These are phyloP conservation scores for Penicillium egyptiacum DNA, from an alignment of 495 filamentous ascomycete species.

Conservation along the genomic window DNA sequence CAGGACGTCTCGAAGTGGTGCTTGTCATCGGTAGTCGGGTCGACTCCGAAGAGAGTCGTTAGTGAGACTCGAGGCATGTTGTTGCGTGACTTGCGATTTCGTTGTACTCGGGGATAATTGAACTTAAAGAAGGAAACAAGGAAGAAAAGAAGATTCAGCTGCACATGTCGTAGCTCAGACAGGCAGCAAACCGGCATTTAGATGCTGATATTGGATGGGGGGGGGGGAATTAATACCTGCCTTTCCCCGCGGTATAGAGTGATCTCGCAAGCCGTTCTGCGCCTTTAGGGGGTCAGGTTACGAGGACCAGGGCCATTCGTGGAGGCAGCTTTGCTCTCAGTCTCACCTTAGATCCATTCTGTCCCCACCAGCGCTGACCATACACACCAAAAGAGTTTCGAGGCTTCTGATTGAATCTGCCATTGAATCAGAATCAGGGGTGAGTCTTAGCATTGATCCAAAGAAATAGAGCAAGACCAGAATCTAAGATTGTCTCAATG, in stretches of 20 bases:
- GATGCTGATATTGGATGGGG: background rate
- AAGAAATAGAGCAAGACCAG: background rate
- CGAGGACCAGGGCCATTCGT: background rate
- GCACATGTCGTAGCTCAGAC: background rate
- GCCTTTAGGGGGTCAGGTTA: background rate
- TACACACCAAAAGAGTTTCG: background rate
- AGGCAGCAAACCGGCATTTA: background rate
- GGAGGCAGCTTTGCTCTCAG: background rate
- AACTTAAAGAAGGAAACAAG: background rate
- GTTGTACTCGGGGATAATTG: background rate
- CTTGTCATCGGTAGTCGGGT: constrained; percentile 52
- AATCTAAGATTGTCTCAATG: background rate
- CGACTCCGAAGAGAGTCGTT: constrained; percentile 30
- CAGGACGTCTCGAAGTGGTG: constrained; percentile 75
- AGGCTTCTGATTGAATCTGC: background rate
- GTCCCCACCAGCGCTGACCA: background rate
- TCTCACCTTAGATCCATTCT: background rate
- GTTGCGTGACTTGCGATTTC: background rate
- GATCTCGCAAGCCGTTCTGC: background rate
- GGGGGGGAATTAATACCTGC: background rate
- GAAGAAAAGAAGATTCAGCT: background rate
- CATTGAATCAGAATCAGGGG: background rate
- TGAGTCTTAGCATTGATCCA: background rate
- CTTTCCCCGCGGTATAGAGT: background rate
- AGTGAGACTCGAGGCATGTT: constrained; percentile 24